Base-by-base conservation (phyloP, 768 basidiomycete species). In the Mycena olivaceomarginata region DNA sequence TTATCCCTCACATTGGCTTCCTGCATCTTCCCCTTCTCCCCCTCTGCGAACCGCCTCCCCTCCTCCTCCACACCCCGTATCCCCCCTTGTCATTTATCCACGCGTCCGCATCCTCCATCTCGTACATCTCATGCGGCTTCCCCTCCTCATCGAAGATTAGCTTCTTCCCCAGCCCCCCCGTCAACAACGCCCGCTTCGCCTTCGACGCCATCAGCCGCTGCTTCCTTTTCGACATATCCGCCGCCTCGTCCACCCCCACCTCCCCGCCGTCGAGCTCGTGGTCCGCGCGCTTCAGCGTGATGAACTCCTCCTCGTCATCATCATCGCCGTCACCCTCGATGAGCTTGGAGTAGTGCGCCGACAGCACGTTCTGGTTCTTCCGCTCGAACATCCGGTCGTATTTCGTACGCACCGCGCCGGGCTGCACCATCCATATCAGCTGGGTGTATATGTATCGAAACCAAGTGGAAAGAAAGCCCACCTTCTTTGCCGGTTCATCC, bases 321-420 rank as follows among this genome's bases (percentile, higher is more conserved):
- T 87, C 88, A 40, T 82, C 81, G 31, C 31, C 31, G 13, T 84
- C 88, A 11, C 85, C 87, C 56, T 96, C 95, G 76, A 99, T 88
- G 53, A 99, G 93, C 82, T 96, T 97, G 73, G 88, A 90, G 87
- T 98, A 99, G 84, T 98, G 97, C 75, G 93, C 92, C 0, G 97
- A 97, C 43, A 99, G 90, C 65, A 99, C 94, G 77, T 93, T 94
- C 84, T 98, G 98, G 83, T 98, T 99, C 84, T 96, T 98, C 73
- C 98, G 93, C 82, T 96, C 95, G 83, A 99, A 99, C 97, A 99
- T 99, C 68, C 96, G 93, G 85, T 99, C 98, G 84, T 99, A 98
- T 86, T 98, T 99, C 4, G 98, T 99, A 67, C 95, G 92, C 0
- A 95, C 93, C 57, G 85, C 40, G 31, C 31, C 31, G 31, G 31